These are phyloP conservation scores for Tilletia setariae DNA, from an alignment of 1,284 basidiomycete genomes.

Conservation along the genomic window DNA sequence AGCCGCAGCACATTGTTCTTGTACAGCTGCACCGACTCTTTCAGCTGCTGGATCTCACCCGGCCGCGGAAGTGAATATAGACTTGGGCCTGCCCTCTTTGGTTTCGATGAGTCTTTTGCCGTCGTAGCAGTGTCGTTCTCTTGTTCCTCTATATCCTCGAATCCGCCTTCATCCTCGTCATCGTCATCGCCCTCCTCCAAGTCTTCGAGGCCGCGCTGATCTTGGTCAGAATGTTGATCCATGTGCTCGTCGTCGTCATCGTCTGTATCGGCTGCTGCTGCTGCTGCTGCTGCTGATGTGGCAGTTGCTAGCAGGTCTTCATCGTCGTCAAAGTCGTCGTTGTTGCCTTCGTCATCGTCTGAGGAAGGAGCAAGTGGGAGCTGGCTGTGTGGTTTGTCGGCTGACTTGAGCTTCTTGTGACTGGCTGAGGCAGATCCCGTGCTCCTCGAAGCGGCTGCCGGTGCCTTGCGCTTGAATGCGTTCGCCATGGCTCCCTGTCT, in stretches of 20 bases:
- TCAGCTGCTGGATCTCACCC: constrained; percentile 71
- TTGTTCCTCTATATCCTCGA: constrained; percentile 44
- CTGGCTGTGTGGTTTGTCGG: background rate
- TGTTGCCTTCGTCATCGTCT: constrained; percentile 33
- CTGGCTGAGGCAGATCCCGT: background rate
- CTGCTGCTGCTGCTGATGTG: constrained; percentile 28
- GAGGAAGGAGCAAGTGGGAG: background rate
- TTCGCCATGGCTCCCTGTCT: too few species aligned
- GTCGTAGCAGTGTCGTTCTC: constrained; percentile 26
- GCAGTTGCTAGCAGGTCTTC: constrained; percentile 38
- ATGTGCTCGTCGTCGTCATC: constrained; percentile 25
- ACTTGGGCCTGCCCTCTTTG: constrained; percentile 28
- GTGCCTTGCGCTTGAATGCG: constrained; percentile 1
- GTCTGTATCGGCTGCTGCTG: constrained; percentile 39
- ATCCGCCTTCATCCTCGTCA: constrained; percentile 37
- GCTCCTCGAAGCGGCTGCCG: background rate
- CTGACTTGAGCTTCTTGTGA: constrained; percentile 13
- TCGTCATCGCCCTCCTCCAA: constrained; percentile 26
- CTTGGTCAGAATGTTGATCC: constrained; percentile 19
- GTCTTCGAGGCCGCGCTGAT: constrained; percentile 49
- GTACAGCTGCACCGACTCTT: constrained; percentile 74
- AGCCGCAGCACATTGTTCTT: constrained; percentile 80
- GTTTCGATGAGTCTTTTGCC: background rate
- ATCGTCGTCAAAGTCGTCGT: constrained; percentile 45
- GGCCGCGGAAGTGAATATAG: constrained; percentile 59